Conservation (phyloP, 1,284 basidiomycete species). For the Melanopsichium pennsylvanicum region DNA sequence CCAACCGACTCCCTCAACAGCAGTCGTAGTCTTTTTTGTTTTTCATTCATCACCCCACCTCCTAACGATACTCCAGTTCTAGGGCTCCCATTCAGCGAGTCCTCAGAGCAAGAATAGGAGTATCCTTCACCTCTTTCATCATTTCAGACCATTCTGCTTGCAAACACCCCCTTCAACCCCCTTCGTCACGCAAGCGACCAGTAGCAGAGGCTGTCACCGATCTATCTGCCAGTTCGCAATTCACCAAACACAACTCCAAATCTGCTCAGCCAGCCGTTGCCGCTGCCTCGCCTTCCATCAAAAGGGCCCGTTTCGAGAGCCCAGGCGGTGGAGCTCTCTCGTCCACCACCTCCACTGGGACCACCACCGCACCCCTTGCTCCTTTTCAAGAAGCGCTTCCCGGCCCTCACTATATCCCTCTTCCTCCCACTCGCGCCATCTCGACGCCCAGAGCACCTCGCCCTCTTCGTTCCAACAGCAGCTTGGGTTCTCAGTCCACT, state of each 20-base stretch:
- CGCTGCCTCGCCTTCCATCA: conserved; percentile 31
- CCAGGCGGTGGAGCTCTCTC: conserved; percentile 14
- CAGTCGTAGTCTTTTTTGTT: background rate
- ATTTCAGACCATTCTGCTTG: conserved; percentile 26
- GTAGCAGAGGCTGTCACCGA: conserved; percentile 14
- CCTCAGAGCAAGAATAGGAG: conserved; percentile 33
- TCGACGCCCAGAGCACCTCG: conserved; percentile 8
- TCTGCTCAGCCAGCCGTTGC: conserved; percentile 18
- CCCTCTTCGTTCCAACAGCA: conserved; percentile 21
- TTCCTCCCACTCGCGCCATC: conserved; percentile 34
- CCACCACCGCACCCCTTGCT: conserved; percentile 5
- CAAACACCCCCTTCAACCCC: conserved; percentile 18
- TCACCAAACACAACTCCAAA: background rate
- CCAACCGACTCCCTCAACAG: background rate
- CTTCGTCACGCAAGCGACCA: conserved; percentile 38
- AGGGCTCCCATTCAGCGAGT: conserved; percentile 20
- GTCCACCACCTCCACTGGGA: conserved; percentile 1
- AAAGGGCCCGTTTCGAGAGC: conserved; percentile 43
- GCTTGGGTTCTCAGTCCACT: conserved; percentile 2
- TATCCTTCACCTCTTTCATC: conserved; percentile 26
- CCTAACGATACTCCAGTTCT: conserved; percentile 35
- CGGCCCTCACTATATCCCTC: conserved; percentile 29
- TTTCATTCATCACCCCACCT: background rate
- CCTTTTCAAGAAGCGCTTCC: conserved; percentile 18
- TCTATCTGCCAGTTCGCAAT: conserved; percentile 4